Percentiles rank a stretch among this genome's conserved stretches.
Evolutionary conservation across 2,329 filamentous ascomycete species (phyloP).

Genomic region (Cordyceps fumosorosea): DNA sequence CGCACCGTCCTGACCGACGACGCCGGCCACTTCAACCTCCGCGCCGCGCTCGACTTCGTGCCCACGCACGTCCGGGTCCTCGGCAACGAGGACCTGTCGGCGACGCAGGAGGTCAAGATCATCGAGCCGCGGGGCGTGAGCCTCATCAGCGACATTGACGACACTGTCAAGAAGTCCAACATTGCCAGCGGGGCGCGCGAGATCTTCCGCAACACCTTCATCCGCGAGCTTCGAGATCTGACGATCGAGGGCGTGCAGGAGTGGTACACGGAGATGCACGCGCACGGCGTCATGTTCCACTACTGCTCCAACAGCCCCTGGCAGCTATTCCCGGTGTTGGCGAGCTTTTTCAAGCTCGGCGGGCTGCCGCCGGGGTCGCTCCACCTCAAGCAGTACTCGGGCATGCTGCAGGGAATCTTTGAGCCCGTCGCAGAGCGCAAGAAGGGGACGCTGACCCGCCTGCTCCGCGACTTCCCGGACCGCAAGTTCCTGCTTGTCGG

Average conservation of each 20-base stretch:
- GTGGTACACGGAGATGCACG: conserved; percentile 75
- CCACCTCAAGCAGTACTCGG: conserved; percentile 91
- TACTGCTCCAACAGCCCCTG: conserved; percentile 99
- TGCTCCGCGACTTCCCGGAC: conserved; percentile 83
- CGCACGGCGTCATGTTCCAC: conserved; percentile 80
- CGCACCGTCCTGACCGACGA: conserved; percentile 80
- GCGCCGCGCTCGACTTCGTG: conserved; percentile 79
- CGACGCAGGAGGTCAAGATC: conserved; percentile 69
- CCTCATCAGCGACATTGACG: conserved; percentile 94
- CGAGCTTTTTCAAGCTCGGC: conserved; percentile 74
- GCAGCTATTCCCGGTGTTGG: conserved; percentile 89
- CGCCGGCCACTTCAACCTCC: conserved; percentile 77
- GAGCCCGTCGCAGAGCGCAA: conserved; percentile 95
- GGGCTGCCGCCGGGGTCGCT: conserved; percentile 83
- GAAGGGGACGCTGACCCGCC: conserved; percentile 76
- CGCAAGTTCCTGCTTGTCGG: conserved; percentile 87
- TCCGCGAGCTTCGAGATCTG: conserved; percentile 74
- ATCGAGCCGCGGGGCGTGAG: conserved; percentile 77
- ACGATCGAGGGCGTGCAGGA: conserved; percentile 81
- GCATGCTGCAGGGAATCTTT: conserved; percentile 97
- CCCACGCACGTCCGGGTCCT: conserved; percentile 85
- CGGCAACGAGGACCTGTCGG: conserved; percentile 77
- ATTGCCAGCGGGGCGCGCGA: conserved; percentile 82
- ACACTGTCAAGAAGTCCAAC: conserved; percentile 93
- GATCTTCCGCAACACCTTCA: conserved; percentile 94